These are phyloP conservation scores for Pseudozyma flocculosa DNA, from an alignment of 1,284 basidiomycete genomes.

Conservation along the genomic window DNA sequence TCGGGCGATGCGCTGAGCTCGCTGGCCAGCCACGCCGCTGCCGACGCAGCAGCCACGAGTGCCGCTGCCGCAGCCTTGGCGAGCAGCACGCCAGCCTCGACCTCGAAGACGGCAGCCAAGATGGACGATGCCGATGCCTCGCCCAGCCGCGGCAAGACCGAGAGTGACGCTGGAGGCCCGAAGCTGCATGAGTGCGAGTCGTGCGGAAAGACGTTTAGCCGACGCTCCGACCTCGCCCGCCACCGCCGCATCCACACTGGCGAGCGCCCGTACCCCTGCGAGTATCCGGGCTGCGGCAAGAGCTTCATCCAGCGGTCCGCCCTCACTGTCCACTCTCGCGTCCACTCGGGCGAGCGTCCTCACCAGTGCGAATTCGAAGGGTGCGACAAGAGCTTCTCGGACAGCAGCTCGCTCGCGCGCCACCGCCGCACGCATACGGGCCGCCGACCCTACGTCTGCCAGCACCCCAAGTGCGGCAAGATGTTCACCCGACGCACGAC, in stretches of 20 bases:
- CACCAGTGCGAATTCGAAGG: slow-evolving; percentile 69
- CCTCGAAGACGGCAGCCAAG: background rate
- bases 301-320: slow-evolving; percentile 62
- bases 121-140: background rate
- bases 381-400: slow-evolving; percentile 66
- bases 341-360: slow-evolving; percentile 85
- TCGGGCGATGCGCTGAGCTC: slow-evolving; percentile 14
- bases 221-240: slow-evolving; percentile 53
- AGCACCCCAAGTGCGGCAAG: slow-evolving; percentile 52
- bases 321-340: slow-evolving; percentile 77
- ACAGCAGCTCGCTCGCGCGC: slow-evolving; percentile 65
- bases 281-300: slow-evolving; percentile 62
- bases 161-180: slow-evolving; percentile 56
- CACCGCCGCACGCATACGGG: slow-evolving; percentile 73
- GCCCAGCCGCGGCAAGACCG: slow-evolving; percentile 17
- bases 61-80: slow-evolving; percentile 2
- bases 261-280: slow-evolving; percentile 71
- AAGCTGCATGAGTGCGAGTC: slow-evolving; percentile 55
- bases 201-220: slow-evolving; percentile 55
- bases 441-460: slow-evolving; percentile 58
- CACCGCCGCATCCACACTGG: slow-evolving; percentile 86
- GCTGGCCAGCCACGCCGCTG: slow-evolving; percentile 25
- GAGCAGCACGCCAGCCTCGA: background rate
- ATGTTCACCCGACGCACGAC: slow-evolving; percentile 57
- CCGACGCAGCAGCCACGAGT: slow-evolving; percentile 1